Base-by-base conservation (phyloP, 2,329 filamentous ascomycete species). In the Mariannaea elegans region DNA sequence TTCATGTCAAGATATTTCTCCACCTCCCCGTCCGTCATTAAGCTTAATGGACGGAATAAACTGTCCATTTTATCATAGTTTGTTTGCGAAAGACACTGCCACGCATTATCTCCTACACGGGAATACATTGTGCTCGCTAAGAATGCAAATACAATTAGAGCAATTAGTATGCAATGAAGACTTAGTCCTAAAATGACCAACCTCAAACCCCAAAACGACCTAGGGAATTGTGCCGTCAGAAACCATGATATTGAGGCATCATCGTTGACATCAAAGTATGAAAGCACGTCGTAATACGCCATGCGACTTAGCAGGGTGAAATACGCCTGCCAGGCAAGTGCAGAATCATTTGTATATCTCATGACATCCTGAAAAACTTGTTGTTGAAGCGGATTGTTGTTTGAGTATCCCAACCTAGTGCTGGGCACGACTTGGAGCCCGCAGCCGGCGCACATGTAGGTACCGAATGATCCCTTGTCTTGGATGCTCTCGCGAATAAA, bases 61-160 rank as follows among this genome's bases (percentile, higher is more conserved):
- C 49, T 41, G 8, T 42, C 36, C 29, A 27, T n/a, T 14, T 32
- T 32, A n/a, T 44, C 27, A 7, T 56, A 56, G 29, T 44, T 42
- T 14, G 38, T 36, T 13, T 56, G 45, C n/a, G 45, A 24, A 10
- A 56, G 36, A 9, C 45, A 56, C 29, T 56, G 45, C 53, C 53
- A 56, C 8, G 53, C 53, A 34, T 56, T 56, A 32, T 56, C 53
- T 16, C 53, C 53, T 1, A 56, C 38, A 4, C 53, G 53, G 21
- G 53, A 56, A n/a, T 42, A 39, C n/a, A 13, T 19, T 0, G 45
- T 49, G 3, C 16, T 27, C n/a, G 45, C 42, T 1, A 56, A 2
- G 36, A 56, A 56, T 1, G 31, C 45, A n/a, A 49, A 36, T 7
- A 27, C 18, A n/a, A 56, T 49, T 1, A 49, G 10, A 9, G 38